Evolutionary conservation across 2,329 filamentous ascomycete species (phyloP).

Genomic region (Sarocladiaceae sp.): DNA sequence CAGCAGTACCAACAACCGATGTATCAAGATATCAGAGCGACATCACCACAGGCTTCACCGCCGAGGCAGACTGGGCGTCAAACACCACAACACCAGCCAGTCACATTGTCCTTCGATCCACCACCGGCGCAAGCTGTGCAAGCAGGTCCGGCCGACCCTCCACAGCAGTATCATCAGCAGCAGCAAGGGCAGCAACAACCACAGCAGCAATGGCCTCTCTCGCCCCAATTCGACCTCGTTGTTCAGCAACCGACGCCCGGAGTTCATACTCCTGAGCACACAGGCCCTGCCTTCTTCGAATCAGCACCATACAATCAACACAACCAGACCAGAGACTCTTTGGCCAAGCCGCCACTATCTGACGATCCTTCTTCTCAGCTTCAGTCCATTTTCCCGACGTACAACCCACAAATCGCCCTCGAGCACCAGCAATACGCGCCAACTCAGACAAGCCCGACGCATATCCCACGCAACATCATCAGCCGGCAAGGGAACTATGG

Average conservation of each 20-base stretch:
- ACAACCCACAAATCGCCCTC: conserved; percentile 61
- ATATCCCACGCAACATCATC: conserved; percentile 58
- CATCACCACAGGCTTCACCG: conserved; percentile 14
- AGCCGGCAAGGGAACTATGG: conserved; percentile 57
- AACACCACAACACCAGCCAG: conserved; percentile 13
- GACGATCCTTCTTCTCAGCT: conserved; percentile 33
- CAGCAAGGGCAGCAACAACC: conserved; percentile 17
- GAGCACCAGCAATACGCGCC: conserved; percentile 66
- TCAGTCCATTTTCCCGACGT: conserved; percentile 70
- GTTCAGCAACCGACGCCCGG: not conserved
- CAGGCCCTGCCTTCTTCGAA: conserved; percentile 22
- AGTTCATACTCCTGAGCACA: not conserved
- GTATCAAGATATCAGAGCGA: conserved; percentile 16
- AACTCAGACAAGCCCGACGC: conserved; percentile 55
- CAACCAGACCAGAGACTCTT: conserved; percentile 36
- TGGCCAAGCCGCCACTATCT: conserved; percentile 45
- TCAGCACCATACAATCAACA: conserved; percentile 42
- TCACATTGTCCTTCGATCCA: conserved; percentile 9
- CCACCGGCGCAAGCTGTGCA: not conserved
- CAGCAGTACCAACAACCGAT: conserved; percentile 16
- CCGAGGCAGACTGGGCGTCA: conserved; percentile 21
- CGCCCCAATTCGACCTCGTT: not conserved
- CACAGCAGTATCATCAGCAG: too few species aligned
- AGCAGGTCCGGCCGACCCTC: conserved; percentile 8
- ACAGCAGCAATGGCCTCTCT: not conserved